Base-by-base conservation (phyloP, 2,329 filamentous ascomycete species). In the Leptodontidium sp. region DNA sequence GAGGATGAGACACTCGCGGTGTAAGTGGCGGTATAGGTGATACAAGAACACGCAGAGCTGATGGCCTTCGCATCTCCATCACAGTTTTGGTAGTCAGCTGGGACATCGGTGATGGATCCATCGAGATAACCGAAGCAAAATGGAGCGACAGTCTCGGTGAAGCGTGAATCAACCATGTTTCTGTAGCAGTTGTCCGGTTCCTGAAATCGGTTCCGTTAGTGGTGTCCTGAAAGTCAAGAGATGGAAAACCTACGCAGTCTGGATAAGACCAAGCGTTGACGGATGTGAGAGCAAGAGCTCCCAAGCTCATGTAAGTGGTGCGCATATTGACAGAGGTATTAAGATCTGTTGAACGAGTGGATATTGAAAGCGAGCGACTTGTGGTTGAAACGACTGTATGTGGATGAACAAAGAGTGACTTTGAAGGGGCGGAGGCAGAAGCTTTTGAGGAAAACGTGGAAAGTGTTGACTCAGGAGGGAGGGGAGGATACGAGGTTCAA, bases 101-200 rank as follows among this genome's bases (percentile, higher is more conserved):
- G 80, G 53, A 81, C 76, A 4, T 61, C 65, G 29, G 76, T 79
- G 29, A 72, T 78, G 63, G 73, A 76, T 32, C 72, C 74, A 24
- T 75, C 61, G 58, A 82, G 76, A 69, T 76, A 80, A 2, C 73
- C 72, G 14, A 77, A 64, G 72, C 81, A 82, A 72, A 80, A 81
- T 5, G 35, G 62, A 50, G 74, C 72, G 52, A 77, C 77, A 49
- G 75, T 67, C 15, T 70, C 72, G 52, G 73, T 72, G 70, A 79
- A 79, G 64, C 78, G 77, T 1, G 70, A 12, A 69, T 81, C 77
- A 66, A 77, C 73, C 63, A 81, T 64, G 71, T 81, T 78, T 70
- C 76, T 75, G 72, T 80, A 81, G 76, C 79, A 81, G 75, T 79
- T 78, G 67, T 74, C 72, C 2, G 66, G 64, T n/a, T 75, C 72